Evolutionary conservation across 306 rosid genomes (phyloP).

Genomic region (Corylus heterophylla): DNA sequence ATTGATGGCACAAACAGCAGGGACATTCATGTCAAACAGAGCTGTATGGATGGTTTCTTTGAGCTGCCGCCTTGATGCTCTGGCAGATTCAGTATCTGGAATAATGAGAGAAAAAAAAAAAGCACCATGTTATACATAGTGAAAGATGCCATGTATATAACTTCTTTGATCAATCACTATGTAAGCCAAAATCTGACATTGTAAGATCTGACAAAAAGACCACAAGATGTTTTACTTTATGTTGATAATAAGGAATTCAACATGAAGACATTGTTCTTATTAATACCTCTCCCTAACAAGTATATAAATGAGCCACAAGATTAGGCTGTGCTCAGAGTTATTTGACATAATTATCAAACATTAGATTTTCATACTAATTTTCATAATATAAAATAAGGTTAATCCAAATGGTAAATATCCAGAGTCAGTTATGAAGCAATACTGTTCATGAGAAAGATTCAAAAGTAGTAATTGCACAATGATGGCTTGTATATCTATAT

Average conservation of each 20-base stretch:
- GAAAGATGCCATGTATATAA: slow-evolving; percentile 10
- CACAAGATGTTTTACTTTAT: neutral
- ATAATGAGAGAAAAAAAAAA: slow-evolving; percentile 14
- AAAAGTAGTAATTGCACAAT: neutral
- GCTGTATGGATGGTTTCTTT: slow-evolving; percentile 70
- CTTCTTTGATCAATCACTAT: neutral
- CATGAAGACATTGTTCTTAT: neutral
- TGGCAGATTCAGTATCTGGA: slow-evolving; percentile 83
- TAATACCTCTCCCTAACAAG: neutral
- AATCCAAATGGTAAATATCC: neutral
- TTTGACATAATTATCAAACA: neutral
- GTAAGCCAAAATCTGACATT: neutral
- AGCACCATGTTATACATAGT: slow-evolving; percentile 21
- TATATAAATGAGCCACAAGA: neutral
- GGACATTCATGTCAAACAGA: slow-evolving; percentile 83
- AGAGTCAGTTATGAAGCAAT: neutral
- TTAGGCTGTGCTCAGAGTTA: neutral
- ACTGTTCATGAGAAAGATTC: slow-evolving; percentile 4
- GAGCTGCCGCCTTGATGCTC: slow-evolving; percentile 80
- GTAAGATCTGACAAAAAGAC: neutral
- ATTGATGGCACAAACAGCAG: slow-evolving; percentile 84
- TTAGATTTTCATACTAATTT: neutral
- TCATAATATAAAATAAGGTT: neutral
- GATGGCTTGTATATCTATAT: neutral
- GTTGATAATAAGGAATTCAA: neutral